Base-by-base conservation (phyloP, 2,329 filamentous ascomycete species). In the Fusarium incarnatum region DNA sequence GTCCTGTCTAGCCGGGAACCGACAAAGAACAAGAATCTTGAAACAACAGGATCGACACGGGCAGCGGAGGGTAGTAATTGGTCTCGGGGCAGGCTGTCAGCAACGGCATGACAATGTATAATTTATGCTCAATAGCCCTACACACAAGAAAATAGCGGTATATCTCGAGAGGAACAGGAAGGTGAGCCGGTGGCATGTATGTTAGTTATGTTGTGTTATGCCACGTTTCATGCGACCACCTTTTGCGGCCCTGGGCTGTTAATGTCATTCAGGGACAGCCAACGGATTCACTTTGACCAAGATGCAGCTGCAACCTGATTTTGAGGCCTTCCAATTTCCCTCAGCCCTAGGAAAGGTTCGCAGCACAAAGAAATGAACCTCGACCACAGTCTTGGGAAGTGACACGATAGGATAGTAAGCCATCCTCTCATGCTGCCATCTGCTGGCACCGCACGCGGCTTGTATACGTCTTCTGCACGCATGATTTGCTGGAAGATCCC, bases 381-480 rank as follows among this genome's bases (percentile, higher is more conserved):
- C 48, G 40, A 46, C 70, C 70, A 44, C n/a, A 60, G 67, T 46
- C 37, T 28, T 59, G 67, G 70, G 48, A 68, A 47, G 55, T 34
- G 46, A 54, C 46, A 68, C 55, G 42, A 71, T 40, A 62, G 55
- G 57, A 56, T 37, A 49, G 37, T 49, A 32, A 54, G 56, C 30
- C 52, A 45, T 46, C 52, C 25, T 46, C 47, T 49, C 61, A 61
- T 64, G 54, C 69, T 49, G 55, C 57, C 40, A 60, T 73, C 50
- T 52, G 73, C 60, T 75, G 73, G 73, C 73, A 75, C 73, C 73
- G 73, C 67, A 70, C 61, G 54, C 55, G 45, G 71, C 73, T 71
- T 67, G 73, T 56, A 63, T 42, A 67, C 47, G 56, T 52, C 16
- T 40, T 57, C 58, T 60, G 59, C 25, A 15, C 30, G 32, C 41